phyloP scores from a whole-genome alignment of 176 grass and related monocot species.

The Elymus sibiricus region DNA sequence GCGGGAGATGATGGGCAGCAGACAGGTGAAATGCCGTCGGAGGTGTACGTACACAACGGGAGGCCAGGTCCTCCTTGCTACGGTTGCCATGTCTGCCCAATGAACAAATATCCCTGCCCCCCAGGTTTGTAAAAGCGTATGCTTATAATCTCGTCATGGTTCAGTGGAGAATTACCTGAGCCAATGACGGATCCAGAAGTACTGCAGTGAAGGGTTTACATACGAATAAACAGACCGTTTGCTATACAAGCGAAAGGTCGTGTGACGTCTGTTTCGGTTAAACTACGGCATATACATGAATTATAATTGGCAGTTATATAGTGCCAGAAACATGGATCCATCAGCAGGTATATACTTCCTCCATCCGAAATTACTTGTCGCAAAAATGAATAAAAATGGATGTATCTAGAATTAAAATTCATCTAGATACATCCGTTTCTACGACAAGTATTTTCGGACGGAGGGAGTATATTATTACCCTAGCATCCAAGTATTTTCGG shows the following conservation, averaged over 20 bases:
- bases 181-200: not conserved
- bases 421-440: too few species aligned
- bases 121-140: not conserved
- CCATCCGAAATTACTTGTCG: too few species aligned
- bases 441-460: too few species aligned
- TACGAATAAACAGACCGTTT: not conserved
- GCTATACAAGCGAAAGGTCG: too few species aligned
- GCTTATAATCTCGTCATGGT: not conserved
- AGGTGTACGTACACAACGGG: not conserved
- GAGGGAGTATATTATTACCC: too few species aligned
- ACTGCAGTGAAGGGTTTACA: not conserved
- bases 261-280: too few species aligned
- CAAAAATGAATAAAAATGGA: too few species aligned
- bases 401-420: too few species aligned
- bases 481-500: too few species aligned
- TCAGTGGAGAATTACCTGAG: not conserved
- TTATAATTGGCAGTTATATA: not conserved
- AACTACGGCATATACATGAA: not conserved
- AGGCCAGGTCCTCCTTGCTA: not conserved
- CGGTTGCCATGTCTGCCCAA: conserved; percentile 24
- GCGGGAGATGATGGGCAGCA: not conserved
- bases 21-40: not conserved
- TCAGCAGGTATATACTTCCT: not conserved
- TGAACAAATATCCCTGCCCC: not conserved
- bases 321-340: not conserved